These are phyloP conservation scores for Akanthomyces muscarius DNA, from an alignment of 2,329 filamentous ascomycete species.

Conservation along the genomic window DNA sequence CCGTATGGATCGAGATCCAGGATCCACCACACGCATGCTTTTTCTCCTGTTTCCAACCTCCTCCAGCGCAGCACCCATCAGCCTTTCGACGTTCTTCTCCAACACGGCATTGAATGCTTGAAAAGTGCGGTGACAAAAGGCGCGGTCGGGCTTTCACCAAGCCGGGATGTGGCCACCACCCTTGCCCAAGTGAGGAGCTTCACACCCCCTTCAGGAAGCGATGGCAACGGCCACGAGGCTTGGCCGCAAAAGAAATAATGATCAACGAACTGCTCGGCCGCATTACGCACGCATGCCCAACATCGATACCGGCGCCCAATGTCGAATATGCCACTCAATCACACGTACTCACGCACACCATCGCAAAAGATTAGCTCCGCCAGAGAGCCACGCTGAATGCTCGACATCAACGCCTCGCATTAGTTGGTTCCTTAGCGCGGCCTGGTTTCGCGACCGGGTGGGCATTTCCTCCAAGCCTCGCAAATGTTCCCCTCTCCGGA, in stretches of 20 bases:
- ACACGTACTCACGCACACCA: not conserved
- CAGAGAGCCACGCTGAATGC: constrained; percentile 16
- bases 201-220: not conserved
- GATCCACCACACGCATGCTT: not conserved
- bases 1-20: not conserved
- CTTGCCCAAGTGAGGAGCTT: constrained; percentile 1
- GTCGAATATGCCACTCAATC: not conserved
- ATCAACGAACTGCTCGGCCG: constrained; percentile 9
- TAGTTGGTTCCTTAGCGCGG: constrained; percentile 14
- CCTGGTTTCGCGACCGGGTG: constrained; percentile 12
- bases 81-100: not conserved
- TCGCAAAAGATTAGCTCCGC: not conserved
- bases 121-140: not conserved
- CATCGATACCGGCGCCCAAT: not conserved
- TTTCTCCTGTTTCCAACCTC: not conserved
- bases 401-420: constrained; percentile 17
- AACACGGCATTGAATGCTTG: not conserved
- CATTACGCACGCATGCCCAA: not conserved
- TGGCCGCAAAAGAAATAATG: constrained; percentile 10
- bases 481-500: not conserved
- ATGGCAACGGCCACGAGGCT: constrained; percentile 9
- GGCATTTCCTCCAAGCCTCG: not conserved
- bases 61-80: not conserved
- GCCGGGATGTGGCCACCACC: not conserved
- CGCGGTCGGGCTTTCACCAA: not conserved